These are phyloP conservation scores for Gliomastix tumulicola DNA, from an alignment of 2,329 filamentous ascomycete genomes.

Conservation along the genomic window DNA sequence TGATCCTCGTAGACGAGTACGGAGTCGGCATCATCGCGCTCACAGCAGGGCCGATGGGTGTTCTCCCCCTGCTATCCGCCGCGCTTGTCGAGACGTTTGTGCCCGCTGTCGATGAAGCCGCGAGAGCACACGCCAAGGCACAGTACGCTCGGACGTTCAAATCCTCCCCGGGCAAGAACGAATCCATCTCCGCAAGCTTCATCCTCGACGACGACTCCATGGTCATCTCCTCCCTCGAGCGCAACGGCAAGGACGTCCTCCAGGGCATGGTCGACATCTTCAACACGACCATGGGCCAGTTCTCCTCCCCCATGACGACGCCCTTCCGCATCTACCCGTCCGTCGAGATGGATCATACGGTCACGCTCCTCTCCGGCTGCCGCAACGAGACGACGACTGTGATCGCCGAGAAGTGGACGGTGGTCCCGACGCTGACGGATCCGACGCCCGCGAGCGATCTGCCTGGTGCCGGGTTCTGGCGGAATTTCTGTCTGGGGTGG, in stretches of 20 bases:
- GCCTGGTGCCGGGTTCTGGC: conserved; percentile 11
- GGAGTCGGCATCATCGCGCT: conserved; percentile 20
- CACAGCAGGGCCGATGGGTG: conserved; percentile 19
- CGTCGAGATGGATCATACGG: conserved; percentile 7
- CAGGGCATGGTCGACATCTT: conserved; percentile 12
- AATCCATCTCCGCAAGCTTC: conserved; percentile 9
- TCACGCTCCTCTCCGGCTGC: conserved; percentile 5
- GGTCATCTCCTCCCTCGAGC: conserved; percentile 10
- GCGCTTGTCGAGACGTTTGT: conserved; percentile 17
- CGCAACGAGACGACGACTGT: too few relatives aligned
- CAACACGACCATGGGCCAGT: conserved; percentile 12
- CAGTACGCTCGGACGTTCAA: conserved; percentile 8
- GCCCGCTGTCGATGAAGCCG: conserved; percentile 15
- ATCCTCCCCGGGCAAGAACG: neutral
- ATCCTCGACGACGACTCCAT: conserved; percentile 15
- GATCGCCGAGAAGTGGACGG: conserved; percentile 14
- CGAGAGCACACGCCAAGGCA: conserved; percentile 15
- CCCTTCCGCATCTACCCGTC: conserved; percentile 17
- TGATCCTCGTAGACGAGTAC: conserved; percentile 25
- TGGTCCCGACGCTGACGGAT: conserved; percentile 15
- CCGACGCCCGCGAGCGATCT: conserved; percentile 16
- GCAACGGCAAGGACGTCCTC: conserved; percentile 13
- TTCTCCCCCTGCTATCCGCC: conserved; percentile 16
- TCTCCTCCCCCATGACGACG: conserved; percentile 9
- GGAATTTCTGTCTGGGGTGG: conserved; percentile 20